These are phyloP conservation scores for Wickerhamomyces sydowiorum DNA, from an alignment of 805 yeast species.

Conservation along the genomic window DNA sequence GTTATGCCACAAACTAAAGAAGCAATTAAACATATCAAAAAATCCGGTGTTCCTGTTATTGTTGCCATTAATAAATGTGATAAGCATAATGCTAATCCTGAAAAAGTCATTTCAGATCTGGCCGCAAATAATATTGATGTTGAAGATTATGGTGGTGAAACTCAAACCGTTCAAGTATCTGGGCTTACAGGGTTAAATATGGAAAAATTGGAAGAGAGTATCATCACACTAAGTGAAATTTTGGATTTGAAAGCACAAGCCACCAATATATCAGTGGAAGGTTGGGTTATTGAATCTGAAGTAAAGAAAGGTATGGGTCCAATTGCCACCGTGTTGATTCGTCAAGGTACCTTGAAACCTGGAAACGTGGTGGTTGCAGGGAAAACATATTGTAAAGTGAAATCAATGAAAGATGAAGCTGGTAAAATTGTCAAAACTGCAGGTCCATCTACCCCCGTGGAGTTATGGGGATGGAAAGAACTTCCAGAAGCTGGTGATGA, in stretches of 20 bases:
- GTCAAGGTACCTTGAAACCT: constrained; percentile 66
- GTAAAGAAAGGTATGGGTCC: constrained; percentile 78
- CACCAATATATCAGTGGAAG: constrained; percentile 53
- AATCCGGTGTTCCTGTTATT: constrained; percentile 74
- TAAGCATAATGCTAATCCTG: constrained; percentile 67
- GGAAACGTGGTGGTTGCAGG: constrained; percentile 86
- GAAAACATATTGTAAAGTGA: constrained; percentile 76
- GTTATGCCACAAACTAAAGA: constrained; percentile 97
- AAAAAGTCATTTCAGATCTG: constrained; percentile 72
- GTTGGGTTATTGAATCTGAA: constrained; percentile 86
- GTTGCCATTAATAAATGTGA: constrained; percentile 95
- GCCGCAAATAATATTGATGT: constrained; percentile 74
- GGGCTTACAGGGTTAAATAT: constrained; percentile 88
- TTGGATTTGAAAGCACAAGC: constrained; percentile 65
- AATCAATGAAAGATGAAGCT: constrained; percentile 67
- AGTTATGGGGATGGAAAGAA: constrained; percentile 90
- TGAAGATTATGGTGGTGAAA: constrained; percentile 94
- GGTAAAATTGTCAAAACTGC: constrained; percentile 63
- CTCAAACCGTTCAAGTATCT: constrained; percentile 81
- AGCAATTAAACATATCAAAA: constrained; percentile 88
- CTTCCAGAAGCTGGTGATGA: constrained; percentile 89
- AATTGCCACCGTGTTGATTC: constrained; percentile 78
- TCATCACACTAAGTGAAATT: constrained; percentile 78
- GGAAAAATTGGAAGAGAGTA: constrained; percentile 85
- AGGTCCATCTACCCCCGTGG: constrained; percentile 85